Base-by-base conservation (phyloP, 768 basidiomycete genomes). In the Pluteus cervinus region DNA sequence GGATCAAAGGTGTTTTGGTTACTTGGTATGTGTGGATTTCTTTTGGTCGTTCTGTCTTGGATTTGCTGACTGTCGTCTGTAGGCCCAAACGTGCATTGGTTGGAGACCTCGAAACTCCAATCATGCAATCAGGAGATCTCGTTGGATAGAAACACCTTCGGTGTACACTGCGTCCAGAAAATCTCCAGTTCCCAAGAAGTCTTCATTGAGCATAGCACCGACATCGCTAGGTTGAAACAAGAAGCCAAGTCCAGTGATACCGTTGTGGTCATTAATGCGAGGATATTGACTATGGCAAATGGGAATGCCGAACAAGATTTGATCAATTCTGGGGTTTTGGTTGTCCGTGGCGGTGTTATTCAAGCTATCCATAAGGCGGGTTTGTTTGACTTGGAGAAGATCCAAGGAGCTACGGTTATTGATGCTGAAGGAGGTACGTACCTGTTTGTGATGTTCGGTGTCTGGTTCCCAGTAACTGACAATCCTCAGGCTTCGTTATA, bases 1-100 rank as follows among this genome's bases (percentile, higher is more conserved):
- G 83, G 84, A 12, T 73, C 66, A 37, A 76, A 62, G 22, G 39
- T 86, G 23, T 81, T 83, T 44, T 86, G 84, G 84, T 73, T 86
- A 56, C 65, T 86, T 21, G 84, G 84, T 82, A 51, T 30, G 65
- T 36, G 17, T 44, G 28, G 8, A 24, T 33, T 20, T 22, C 10
- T 15, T 16, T 7, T 21, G 24, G 14, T 28, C 14, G 14, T 36
- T 33, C 32, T 17, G 23, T 28, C n/a, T 16, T 8, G 33, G 5
- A 2, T 12, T 25, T 21, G 20, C 25, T 36, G 6, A 39, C 10
- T 21, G 4, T 24, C 17, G 15, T 20, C 12, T 40, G 29, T 41
- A 81, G 81, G 81, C 1, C 74, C 79, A 6, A 80, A 71, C 48
- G 54, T 83, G 15, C 84, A 85, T 45, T 75, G 70, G 0, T 44